Conservation (phyloP, 176 grass and related monocot genomes). For the Musa acuminata region DNA sequence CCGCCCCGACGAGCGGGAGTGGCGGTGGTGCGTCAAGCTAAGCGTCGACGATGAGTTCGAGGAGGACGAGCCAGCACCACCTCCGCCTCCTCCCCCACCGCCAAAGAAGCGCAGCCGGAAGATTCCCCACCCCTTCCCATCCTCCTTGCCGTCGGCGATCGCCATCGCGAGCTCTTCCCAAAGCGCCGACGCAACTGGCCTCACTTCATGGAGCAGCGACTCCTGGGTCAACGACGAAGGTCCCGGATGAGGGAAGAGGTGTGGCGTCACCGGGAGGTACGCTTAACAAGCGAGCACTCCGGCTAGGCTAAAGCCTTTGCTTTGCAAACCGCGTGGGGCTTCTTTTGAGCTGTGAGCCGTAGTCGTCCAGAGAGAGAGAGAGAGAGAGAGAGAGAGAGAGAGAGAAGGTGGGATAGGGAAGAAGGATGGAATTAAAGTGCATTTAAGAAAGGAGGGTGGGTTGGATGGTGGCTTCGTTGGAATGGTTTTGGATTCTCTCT, state of each 20-base stretch:
- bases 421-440: not conserved
- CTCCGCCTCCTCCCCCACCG: not conserved
- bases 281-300: too few species aligned
- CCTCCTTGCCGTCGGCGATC: slow-evolving; percentile 1
- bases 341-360: not conserved
- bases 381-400: not conserved
- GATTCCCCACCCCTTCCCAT: slow-evolving; percentile 5
- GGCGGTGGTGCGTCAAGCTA: not conserved
- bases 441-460: not conserved
- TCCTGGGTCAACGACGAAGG: too few species aligned
- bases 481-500: not conserved
- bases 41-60: slow-evolving; percentile 16
- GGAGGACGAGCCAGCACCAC: not conserved
- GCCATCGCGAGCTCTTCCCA: slow-evolving; percentile 4
- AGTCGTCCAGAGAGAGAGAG: not conserved
- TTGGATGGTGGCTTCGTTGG: not conserved
- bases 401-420: not conserved
- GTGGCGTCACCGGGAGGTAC: too few species aligned
- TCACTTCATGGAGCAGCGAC: not conserved
- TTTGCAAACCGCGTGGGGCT: not conserved
- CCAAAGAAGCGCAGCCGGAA: slow-evolving; percentile 8
- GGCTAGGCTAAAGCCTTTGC: not conserved
- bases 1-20: not conserved
- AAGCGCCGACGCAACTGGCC: not conserved
- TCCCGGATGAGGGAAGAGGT: not conserved